Evolutionary conservation across 208 protist genomes (phyloP).

Genomic region (Leishmania arabica): DNA sequence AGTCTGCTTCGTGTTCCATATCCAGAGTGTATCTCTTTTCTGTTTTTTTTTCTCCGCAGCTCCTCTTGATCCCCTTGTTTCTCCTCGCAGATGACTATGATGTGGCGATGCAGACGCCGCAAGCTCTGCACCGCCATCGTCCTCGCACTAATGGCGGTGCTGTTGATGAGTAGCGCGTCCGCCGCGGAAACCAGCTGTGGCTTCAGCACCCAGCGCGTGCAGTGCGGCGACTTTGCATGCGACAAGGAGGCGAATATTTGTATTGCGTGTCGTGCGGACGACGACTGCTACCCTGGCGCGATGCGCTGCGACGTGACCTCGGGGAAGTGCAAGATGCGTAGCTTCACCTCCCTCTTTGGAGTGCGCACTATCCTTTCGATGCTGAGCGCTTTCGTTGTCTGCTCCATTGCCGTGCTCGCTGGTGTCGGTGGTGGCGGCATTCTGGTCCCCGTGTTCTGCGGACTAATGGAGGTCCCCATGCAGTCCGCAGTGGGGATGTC

Average conservation of each 20-base stretch:
- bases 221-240: conserved; percentile 69
- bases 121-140: conserved; percentile 2
- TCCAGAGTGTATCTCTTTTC: not conserved
- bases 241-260: conserved; percentile 41
- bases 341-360: conserved; percentile 34
- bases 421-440: conserved; percentile 88
- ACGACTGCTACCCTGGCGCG: conserved; percentile 63
- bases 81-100: not conserved
- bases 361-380: conserved; percentile 46
- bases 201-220: conserved; percentile 62
- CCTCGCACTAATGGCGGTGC: conserved; percentile 8
- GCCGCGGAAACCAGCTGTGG: conserved; percentile 34
- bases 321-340: conserved; percentile 52
- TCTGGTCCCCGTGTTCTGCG: conserved; percentile 79
- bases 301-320: conserved; percentile 46
- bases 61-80: not conserved
- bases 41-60: not conserved
- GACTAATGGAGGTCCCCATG: conserved; percentile 59
- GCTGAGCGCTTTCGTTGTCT: conserved; percentile 53
- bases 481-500: conserved; percentile 69
- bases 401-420: conserved; percentile 74
- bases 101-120: not conserved
- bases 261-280: conserved; percentile 43
- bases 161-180: conserved; percentile 4
- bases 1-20: not conserved